phyloP scores from a whole-genome alignment of 768 basidiomycete genomes.

The Pleurotus tuoliensis region DNA sequence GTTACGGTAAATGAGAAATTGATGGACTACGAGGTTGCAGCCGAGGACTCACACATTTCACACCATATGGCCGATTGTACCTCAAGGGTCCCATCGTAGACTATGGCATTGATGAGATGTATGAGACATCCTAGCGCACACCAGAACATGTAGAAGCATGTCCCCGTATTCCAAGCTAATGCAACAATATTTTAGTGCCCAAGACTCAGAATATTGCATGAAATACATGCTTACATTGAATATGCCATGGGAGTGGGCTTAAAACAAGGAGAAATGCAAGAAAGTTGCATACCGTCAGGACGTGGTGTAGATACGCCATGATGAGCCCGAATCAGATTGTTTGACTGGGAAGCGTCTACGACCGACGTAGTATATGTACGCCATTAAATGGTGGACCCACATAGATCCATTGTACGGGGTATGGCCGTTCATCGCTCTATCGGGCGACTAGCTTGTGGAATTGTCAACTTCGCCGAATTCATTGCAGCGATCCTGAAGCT shows the following conservation, averaged over 20 bases:
- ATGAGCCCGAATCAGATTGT: no score
- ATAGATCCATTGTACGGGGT: no score
- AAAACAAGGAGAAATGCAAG: conserved; percentile 1
- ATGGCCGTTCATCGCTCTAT: no score
- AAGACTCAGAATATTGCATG: neutral
- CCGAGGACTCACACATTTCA: neutral
- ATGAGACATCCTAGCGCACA: conserved; percentile 35
- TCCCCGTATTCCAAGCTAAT: conserved; percentile 46
- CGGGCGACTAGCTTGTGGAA: no score
- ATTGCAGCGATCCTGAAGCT: no score
- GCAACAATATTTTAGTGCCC: neutral
- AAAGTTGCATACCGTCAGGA: neutral
- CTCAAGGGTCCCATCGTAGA: conserved; percentile 22
- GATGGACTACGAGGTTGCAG: no score
- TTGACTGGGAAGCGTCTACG: no score
- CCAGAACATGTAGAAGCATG: conserved; percentile 51
- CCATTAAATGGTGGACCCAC: no score
- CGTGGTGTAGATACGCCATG: neutral
- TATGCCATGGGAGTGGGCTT: neutral
- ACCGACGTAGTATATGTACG: no score
- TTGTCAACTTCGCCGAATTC: no score
- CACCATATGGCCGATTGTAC: conserved; percentile 2
- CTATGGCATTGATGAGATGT: conserved; percentile 40
- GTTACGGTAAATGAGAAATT: neutral
- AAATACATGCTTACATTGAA: neutral